These are phyloP conservation scores for Colletotrichum acutatum DNA, from an alignment of 2,329 filamentous ascomycete species.

Conservation along the genomic window DNA sequence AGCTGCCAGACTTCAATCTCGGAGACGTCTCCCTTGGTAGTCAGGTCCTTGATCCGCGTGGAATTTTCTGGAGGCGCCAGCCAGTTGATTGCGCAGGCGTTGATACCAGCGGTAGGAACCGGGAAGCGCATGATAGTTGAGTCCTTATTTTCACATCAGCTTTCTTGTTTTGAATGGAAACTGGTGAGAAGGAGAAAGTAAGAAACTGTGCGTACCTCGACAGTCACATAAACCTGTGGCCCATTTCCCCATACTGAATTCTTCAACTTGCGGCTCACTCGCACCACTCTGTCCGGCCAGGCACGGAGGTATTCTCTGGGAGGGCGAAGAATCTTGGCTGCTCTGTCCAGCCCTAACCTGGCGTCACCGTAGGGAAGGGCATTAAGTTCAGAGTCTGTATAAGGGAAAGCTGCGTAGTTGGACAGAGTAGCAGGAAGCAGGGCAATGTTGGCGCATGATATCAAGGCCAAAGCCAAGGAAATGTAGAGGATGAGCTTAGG, in stretches of 20 bases:
- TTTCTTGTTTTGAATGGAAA: background rate
- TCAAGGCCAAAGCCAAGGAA: background rate
- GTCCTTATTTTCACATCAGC: background rate
- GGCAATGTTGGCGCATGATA: background rate
- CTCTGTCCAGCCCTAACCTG: background rate
- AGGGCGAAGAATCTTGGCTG: background rate
- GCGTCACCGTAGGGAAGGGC: background rate
- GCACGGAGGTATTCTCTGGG: background rate
- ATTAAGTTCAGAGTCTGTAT: background rate
- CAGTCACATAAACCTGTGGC: background rate
- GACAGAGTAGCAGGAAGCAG: background rate
- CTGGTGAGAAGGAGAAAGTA: background rate
- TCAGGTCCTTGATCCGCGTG: background rate
- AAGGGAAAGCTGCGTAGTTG: background rate
- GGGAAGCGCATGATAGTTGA: background rate
- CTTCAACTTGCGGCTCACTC: background rate
- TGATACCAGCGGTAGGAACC: background rate
- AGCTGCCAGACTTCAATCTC: background rate
- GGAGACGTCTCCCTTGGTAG: background rate
- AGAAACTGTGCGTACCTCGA: background rate
- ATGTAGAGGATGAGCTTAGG: background rate
- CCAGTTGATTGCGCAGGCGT: background rate
- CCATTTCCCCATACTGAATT: background rate
- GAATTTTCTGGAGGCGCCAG: background rate
- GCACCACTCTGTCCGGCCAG: background rate